phyloP scores from a whole-genome alignment of 768 basidiomycete genomes.

The Plicaturopsis crispa region DNA sequence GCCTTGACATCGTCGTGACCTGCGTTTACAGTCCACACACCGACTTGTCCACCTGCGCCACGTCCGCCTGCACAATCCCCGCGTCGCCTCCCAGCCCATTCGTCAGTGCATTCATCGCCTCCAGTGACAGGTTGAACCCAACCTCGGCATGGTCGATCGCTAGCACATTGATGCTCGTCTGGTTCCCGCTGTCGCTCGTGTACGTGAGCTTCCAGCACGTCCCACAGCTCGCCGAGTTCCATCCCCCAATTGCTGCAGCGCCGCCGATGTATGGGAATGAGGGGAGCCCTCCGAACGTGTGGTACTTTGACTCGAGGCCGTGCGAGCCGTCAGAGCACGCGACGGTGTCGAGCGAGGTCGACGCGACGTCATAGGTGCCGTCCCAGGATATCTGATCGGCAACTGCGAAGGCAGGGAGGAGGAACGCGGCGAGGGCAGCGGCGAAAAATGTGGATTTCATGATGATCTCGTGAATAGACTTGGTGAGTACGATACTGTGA shows the following conservation, averaged over 20 bases:
- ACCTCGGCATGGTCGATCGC: constrained; percentile 21
- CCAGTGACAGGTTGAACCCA: constrained; percentile 27
- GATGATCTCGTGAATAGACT: too few relatives aligned
- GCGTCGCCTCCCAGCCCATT: constrained; percentile 16
- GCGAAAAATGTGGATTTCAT: background rate
- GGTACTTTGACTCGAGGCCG: constrained; percentile 22
- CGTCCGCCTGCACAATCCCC: too few relatives aligned
- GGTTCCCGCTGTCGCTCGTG: constrained; percentile 5
- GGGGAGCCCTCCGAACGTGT: constrained; percentile 23
- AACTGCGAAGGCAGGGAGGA: constrained; percentile 10
- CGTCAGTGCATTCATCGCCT: constrained; percentile 27
- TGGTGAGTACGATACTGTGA: too few relatives aligned
- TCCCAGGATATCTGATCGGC: constrained; percentile 21
- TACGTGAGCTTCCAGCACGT: constrained; percentile 25
- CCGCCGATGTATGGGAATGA: constrained; percentile 25
- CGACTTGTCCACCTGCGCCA: too few relatives aligned
- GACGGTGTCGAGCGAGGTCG: constrained; percentile 10
- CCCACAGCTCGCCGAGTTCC: constrained; percentile 22
- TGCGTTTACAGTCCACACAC: too few relatives aligned
- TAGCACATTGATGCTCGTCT: constrained; percentile 18
- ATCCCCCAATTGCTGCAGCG: constrained; percentile 20
- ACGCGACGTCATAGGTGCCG: constrained; percentile 19
- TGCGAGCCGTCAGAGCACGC: constrained; percentile 26
- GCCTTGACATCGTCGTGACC: too few relatives aligned
- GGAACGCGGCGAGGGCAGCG: background rate